A percentile compares a stretch with the other conserved stretches of the same genome.
Conservation (phyloP, 140 eudicot genomes). For the Artemisia princeps region DNA sequence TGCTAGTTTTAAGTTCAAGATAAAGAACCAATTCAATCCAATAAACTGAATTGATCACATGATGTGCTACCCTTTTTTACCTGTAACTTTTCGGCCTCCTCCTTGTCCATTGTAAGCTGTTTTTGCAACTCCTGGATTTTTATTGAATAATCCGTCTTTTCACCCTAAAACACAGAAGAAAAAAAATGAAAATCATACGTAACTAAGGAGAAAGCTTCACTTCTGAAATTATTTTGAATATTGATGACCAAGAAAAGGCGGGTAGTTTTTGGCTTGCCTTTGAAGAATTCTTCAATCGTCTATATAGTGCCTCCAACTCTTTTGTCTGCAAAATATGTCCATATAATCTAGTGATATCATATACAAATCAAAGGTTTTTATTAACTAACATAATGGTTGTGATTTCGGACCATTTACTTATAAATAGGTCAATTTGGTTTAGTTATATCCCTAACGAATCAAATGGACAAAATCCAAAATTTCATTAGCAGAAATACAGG, state of each 20-base stretch:
- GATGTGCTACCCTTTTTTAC: constrained; percentile 23
- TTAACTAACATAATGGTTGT: background rate
- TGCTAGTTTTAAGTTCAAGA: constrained; percentile 5
- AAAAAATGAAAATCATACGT: constrained; percentile 16
- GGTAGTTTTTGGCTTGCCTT: constrained; percentile 45
- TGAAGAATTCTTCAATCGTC: constrained; percentile 68
- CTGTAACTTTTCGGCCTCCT: constrained; percentile 89
- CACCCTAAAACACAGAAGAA: constrained; percentile 49
- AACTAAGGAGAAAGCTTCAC: background rate
- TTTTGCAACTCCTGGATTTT: constrained; percentile 89
- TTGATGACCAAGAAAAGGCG: constrained; percentile 1
- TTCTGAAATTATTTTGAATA: background rate
- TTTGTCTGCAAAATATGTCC: constrained; percentile 45
- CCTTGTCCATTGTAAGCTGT: constrained; percentile 87
- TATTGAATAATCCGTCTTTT: constrained; percentile 68
- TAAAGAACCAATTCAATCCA: background rate
- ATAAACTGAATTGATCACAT: background rate
- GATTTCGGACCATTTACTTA: background rate
- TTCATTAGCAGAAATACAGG: background rate
- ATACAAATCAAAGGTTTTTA: constrained; percentile 16
- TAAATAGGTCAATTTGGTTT: background rate
- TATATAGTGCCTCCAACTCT: constrained; percentile 82
- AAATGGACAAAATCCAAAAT: background rate
- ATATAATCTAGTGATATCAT: constrained; percentile 2
- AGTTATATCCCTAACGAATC: background rate